Conservation (phyloP, 2,329 filamentous ascomycete species). For the Amauroascus verrucosus region DNA sequence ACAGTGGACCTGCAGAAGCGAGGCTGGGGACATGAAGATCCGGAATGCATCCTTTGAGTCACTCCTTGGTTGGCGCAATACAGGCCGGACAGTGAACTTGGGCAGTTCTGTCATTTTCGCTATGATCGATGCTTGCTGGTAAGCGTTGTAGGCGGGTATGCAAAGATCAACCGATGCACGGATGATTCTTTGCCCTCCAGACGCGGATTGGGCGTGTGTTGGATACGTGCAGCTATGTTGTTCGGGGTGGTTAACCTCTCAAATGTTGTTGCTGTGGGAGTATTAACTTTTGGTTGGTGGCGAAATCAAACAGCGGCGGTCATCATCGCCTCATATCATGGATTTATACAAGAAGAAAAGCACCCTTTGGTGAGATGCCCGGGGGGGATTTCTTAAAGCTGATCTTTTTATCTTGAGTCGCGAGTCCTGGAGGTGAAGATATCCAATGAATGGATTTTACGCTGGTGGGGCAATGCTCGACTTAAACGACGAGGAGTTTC, state of each 20-base stretch:
- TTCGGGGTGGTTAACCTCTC: no score
- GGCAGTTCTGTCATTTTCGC: slow-evolving; percentile 30
- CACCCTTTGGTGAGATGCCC: background rate
- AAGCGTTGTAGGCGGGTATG: background rate
- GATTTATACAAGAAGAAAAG: background rate
- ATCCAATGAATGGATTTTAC: background rate
- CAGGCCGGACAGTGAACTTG: slow-evolving; percentile 46
- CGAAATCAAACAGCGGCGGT: background rate
- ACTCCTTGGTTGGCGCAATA: slow-evolving; percentile 38
- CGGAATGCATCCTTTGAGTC: slow-evolving; percentile 49
- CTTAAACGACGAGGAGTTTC: background rate
- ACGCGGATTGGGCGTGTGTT: background rate
- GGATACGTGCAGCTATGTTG: no score
- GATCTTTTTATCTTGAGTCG: background rate
- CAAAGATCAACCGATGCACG: background rate
- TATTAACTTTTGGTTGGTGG: background rate
- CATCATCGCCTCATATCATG: background rate
- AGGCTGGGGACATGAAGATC: slow-evolving; percentile 47
- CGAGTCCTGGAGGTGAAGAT: background rate
- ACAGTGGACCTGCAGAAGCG: slow-evolving; percentile 46
- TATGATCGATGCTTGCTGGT: background rate
- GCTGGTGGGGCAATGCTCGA: slow-evolving; percentile 3
- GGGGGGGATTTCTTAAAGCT: background rate
- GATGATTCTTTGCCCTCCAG: background rate
- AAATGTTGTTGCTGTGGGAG: background rate